Percentiles rank a stretch among this genome's conserved stretches.
These are phyloP conservation scores for Fusarium nodosum DNA, from an alignment of 2,329 filamentous ascomycete genomes.

Conservation along the genomic window DNA sequence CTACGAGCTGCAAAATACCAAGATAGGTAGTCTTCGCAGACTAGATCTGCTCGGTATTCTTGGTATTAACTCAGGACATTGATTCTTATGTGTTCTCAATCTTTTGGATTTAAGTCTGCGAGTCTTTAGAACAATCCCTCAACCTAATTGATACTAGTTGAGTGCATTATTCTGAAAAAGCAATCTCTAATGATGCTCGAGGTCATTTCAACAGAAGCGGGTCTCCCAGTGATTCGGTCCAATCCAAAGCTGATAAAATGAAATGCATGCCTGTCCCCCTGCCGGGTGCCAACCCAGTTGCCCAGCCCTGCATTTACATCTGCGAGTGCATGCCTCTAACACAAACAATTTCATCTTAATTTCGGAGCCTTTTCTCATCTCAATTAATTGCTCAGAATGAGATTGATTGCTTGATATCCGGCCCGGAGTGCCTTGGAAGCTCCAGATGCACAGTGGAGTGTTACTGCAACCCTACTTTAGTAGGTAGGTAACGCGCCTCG, in stretches of 20 bases:
- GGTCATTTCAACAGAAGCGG: slow-evolving; percentile 46
- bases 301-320: slow-evolving; percentile 43
- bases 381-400: slow-evolving; percentile 17
- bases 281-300: slow-evolving; percentile 7
- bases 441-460: background rate
- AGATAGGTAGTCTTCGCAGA: background rate
- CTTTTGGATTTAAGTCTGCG: background rate
- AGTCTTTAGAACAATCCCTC: background rate
- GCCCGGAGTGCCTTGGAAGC: slow-evolving; percentile 22
- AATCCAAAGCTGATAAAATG: slow-evolving; percentile 3
- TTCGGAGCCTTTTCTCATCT: slow-evolving; percentile 26
- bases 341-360: slow-evolving; percentile 27
- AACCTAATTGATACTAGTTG: slow-evolving; percentile 35
- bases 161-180: slow-evolving; percentile 25
- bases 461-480: slow-evolving; percentile 1
- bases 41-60: too few species aligned
- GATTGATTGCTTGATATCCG: slow-evolving; percentile 36
- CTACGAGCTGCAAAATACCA: slow-evolving; percentile 10
- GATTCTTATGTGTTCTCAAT: background rate
- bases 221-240: slow-evolving; percentile 33
- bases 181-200: slow-evolving; percentile 44
- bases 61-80: background rate
- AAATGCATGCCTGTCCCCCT: slow-evolving; percentile 6
- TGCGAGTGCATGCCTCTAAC: slow-evolving; percentile 3
- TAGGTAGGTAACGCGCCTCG: slow-evolving; percentile 8